Base-by-base conservation (phyloP, 495 filamentous ascomycete genomes). In the Emericellopsis terricola region DNA sequence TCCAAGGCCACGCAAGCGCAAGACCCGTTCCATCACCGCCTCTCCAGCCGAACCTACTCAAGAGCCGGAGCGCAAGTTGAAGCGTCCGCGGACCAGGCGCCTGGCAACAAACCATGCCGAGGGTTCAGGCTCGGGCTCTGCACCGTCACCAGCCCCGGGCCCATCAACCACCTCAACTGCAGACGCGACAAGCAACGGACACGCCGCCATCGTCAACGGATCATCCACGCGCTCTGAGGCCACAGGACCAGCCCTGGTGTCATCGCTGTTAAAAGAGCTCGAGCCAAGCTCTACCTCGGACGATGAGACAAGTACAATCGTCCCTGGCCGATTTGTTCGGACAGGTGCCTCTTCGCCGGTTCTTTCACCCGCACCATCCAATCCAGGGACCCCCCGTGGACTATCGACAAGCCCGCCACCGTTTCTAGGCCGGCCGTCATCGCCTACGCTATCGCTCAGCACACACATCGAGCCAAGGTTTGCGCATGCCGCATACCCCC, bases 191-290 rank as follows among this genome's bases (percentile, higher is more conserved):
- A n/a, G n/a, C n/a, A n/a, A n/a, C n/a, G n/a, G n/a, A n/a, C n/a
- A n/a, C n/a, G n/a, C n/a, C n/a, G n/a, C n/a, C n/a, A n/a, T n/a
- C n/a, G n/a, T n/a, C n/a, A n/a, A n/a, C n/a, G n/a, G n/a, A n/a
- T n/a, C n/a, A n/a, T n/a, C n/a, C n/a, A n/a, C n/a, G n/a, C n/a
- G n/a, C n/a, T n/a, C n/a, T n/a, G n/a, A n/a, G n/a, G 33, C 15
- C 21, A 11, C n/a, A 10, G 56, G 42, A 37, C 47, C 33, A 48
- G 57, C 67, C 61, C 0, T 67, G 64, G 8, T 93, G 52, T 75
- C 80, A 26, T 84, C 82, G 0, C 62, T 94, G 10, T 57, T 94
- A 31, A 79, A 78, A 43, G 85, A 94, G 46, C 84, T 94, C 0
- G 82, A 91, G 52, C 72, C 71, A 43, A 73, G 78, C 32, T 53